phyloP scores from a whole-genome alignment of 805 yeast genomes.

The Cyberlindnera americana region DNA sequence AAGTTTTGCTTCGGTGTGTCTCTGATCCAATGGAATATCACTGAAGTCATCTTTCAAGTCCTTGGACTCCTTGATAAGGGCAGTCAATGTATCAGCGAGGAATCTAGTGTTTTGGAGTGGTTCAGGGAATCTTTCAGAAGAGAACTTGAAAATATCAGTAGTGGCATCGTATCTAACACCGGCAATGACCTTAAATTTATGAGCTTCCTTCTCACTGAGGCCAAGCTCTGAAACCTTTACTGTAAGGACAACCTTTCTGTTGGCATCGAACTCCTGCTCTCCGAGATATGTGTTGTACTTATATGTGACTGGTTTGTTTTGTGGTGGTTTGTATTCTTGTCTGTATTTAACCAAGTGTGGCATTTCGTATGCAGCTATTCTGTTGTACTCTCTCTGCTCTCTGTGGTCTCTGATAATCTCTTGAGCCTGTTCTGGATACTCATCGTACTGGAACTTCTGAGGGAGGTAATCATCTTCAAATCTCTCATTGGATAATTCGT shows the following conservation, averaged over 20 bases:
- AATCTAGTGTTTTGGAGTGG: conserved; percentile 84
- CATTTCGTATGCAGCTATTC: conserved; percentile 89
- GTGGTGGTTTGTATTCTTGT: conserved; percentile 55
- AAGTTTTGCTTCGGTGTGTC: conserved; percentile 54
- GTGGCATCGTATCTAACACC: conserved; percentile 70
- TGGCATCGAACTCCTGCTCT: conserved; percentile 54
- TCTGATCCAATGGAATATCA: conserved; percentile 78
- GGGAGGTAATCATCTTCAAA: conserved; percentile 36
- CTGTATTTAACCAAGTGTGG: conserved; percentile 79
- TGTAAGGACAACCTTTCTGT: conserved; percentile 61
- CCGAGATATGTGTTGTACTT: conserved; percentile 73
- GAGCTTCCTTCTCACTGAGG: conserved; percentile 50
- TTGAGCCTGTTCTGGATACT: conserved; percentile 67
- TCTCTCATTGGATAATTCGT: conserved; percentile 32
- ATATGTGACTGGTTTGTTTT: conserved; percentile 52
- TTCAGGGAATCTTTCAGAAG: conserved; percentile 62
- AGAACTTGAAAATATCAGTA: conserved; percentile 57
- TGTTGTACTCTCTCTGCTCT: conserved; percentile 67
- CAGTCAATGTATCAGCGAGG: conserved; percentile 59
- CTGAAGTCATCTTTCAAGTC: conserved; percentile 59
- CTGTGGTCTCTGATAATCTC: conserved; percentile 68
- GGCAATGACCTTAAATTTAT: conserved; percentile 74
- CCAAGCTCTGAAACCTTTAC: conserved; percentile 52
- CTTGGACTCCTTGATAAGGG: conserved; percentile 61
- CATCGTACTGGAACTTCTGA: conserved; percentile 54